Evolutionary conservation across 129 eudicot species (phyloP), one percentile per base, ranked within the genome.

Genomic region (Lactuca saligna): DNA sequence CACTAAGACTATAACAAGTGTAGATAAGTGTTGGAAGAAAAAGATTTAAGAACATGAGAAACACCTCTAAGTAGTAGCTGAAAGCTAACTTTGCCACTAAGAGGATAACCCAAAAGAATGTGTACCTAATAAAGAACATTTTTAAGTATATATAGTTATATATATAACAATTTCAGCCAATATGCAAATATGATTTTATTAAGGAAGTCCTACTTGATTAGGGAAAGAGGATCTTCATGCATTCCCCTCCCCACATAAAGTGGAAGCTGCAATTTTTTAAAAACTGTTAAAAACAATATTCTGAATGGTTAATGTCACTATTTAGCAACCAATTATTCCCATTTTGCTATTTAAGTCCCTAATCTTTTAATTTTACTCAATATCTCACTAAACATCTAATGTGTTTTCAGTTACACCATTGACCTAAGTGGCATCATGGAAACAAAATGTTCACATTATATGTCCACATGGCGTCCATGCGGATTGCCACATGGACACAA

Each of bases 231-330:
- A 54, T 83, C 86, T 78, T 89, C 99, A 64, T 93, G 99, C 99
- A 93, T 93, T 58, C 97, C 99, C 83, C 99, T 87, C 49, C 99
- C 99, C 34, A 93, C 99, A 57, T 82, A 93, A 55, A 93, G 97
- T 54, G 97, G 92, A 63, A 95, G 95, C 99, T 93, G 95, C 81
- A 81, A 33, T 66, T 3, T 69, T 54, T 37, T 49, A 34, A 13
- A 20, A 68, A 65, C 6, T 37, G 15, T 64, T 13, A 38, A 10
- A 10, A 66, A 56, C 54, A 53, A 65, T 34, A 44, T 66, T 44
- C 50, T 56, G 15, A 57, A 54, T 4, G 10, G 29, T 25, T 25
- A 25, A 25, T 25, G 29, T 25, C 29, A 25, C 29, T 25, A 25
- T 25, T 25, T 25, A 25, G 29, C 29, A 25, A 25, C 29, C 29